Conservation (phyloP, 306 rosid genomes). For the Rubus parviflorus region DNA sequence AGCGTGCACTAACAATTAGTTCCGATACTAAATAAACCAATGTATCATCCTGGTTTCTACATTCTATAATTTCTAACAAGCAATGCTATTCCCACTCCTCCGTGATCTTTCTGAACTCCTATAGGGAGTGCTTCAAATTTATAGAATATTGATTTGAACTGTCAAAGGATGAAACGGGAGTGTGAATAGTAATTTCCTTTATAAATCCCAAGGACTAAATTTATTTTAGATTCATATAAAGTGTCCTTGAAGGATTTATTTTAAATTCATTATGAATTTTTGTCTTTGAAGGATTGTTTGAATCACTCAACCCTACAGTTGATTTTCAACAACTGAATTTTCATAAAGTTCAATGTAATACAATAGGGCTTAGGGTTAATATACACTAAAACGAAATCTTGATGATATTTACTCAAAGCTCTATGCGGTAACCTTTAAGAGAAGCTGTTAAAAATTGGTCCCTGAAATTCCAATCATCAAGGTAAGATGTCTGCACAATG, state of each 20-base stretch:
- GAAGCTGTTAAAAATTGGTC: not conserved
- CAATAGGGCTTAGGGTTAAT: no score
- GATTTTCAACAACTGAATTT: not conserved
- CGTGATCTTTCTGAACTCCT: not conserved
- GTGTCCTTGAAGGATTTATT: no score
- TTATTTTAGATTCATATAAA: not conserved
- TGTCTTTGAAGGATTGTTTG: not conserved
- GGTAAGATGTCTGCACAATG: not conserved
- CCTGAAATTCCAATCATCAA: slow-evolving; percentile 2
- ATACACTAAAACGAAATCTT: not conserved
- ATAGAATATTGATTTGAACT: not conserved
- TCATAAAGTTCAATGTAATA: not conserved
- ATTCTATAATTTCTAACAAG: not conserved
- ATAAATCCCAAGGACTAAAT: not conserved
- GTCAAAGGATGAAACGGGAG: not conserved
- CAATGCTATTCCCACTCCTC: not conserved
- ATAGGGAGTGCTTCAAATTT: not conserved
- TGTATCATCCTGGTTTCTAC: not conserved
- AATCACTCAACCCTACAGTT: not conserved
- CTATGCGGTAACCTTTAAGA: not conserved
- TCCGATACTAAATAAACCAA: not conserved
- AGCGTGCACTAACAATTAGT: no score
- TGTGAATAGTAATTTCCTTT: not conserved
- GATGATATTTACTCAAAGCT: not conserved
- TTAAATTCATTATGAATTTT: not conserved